Conservation (phyloP, 306 rosid species). For the Hippophae rhamnoides region DNA sequence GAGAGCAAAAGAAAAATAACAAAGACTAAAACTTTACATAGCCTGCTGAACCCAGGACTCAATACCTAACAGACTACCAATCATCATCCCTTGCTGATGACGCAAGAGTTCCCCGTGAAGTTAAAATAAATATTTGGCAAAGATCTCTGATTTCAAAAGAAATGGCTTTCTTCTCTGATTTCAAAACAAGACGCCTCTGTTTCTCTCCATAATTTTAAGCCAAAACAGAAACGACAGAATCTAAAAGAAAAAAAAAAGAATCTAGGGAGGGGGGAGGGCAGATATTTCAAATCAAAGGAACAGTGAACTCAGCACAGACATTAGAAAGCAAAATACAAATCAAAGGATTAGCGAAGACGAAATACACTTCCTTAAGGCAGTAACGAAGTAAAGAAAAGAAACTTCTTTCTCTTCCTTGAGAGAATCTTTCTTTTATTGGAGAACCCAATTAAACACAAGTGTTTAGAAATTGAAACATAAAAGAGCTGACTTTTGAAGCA, state of each 20-base stretch:
- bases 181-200: slow-evolving; percentile 24
- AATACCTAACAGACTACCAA: slow-evolving; percentile 1
- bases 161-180: slow-evolving; percentile 21
- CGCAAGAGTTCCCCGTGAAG: slow-evolving; percentile 20
- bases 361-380: slow-evolving; percentile 4
- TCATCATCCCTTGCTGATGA: slow-evolving; percentile 15
- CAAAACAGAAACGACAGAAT: slow-evolving; percentile 23
- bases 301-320: not conserved
- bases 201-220: slow-evolving; percentile 25
- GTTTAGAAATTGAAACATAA: slow-evolving; percentile 15
- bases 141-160: slow-evolving; percentile 26
- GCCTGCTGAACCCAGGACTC: not conserved
- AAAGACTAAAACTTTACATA: slow-evolving; percentile 18
- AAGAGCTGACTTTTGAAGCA: slow-evolving; percentile 38
- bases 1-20: slow-evolving; percentile 10
- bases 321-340: not conserved
- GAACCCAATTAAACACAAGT: not conserved
- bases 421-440: slow-evolving; percentile 22
- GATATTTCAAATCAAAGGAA: slow-evolving; percentile 31
- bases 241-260: slow-evolving; percentile 21
- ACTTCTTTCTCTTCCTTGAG: slow-evolving; percentile 27
- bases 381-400: slow-evolving; percentile 25
- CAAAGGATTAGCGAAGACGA: not conserved
- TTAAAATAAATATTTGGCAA: slow-evolving; percentile 12
- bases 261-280: slow-evolving; percentile 9